Evolutionary conservation across 345 rosid species (phyloP), one percentile per base, ranked within the genome.

Genomic region (Alliaria petiolata): DNA sequence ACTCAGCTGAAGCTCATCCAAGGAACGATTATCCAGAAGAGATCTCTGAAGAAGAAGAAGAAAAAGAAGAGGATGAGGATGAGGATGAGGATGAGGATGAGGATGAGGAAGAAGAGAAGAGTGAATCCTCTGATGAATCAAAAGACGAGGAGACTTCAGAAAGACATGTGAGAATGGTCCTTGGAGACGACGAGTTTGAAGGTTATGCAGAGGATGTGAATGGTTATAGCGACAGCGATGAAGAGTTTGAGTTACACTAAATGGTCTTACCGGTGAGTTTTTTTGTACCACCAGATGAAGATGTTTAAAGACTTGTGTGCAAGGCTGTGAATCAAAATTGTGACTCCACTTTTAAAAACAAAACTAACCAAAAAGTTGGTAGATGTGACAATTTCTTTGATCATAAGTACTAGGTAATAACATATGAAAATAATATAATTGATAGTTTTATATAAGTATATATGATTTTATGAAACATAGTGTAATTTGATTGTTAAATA

Each of bases 11-110:
- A 80, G 76, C 69, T 51, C 87, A 93, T 76, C 97, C 92, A 35
- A 72, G 54, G 55, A 90, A 86, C 71, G 92, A 93, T 38, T 93
- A 90, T 76, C 96, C 97, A 1, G 90, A 93, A 20, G 93, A 90
- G 80, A 51, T 34, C 44, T 81, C 85, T 28, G 87, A 79, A 8
- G 89, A 84, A 4, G 85, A 74, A 12, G 85, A 65, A 0, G 85
- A 74, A 12, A 84, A 65, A 0, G 84, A 81, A 0, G 80, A 79
- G 31, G 83, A 22, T 22, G 25, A 73, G 3, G 84, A 70, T 8
- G 76, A 78, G 2, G 74, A 70, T 0, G 75, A 55, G 0, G 75
- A 62, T 0, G 71, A 71, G 0, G 83, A 72, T 0, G 76, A 67
- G 0, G 72, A 55, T 5, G 80, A 74, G 0, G 71, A 62, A 2